Conservation (phyloP, 179 eudicot species). For the Nepenthes alata region DNA sequence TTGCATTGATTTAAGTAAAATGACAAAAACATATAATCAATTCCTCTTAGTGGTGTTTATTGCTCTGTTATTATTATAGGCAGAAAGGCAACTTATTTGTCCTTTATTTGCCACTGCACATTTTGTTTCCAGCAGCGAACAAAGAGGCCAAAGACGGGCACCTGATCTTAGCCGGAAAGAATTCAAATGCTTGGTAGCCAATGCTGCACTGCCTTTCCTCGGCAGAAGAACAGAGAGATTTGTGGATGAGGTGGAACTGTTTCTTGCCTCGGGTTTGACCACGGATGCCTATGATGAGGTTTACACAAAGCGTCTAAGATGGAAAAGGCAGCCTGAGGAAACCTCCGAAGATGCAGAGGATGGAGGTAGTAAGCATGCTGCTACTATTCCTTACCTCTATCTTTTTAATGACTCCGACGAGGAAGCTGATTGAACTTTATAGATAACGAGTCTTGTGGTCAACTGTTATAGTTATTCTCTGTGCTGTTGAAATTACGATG, state of each 20-base stretch:
- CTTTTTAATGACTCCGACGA: constrained; percentile 51
- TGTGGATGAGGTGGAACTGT: constrained; percentile 55
- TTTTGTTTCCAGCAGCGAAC: constrained; percentile 29
- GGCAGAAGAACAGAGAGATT: constrained; percentile 60
- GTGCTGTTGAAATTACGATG: no score
- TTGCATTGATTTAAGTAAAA: no score
- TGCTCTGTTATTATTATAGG: no score
- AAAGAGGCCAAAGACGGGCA: constrained; percentile 13
- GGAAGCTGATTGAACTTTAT: constrained; percentile 5
- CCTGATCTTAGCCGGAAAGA: constrained; percentile 37
- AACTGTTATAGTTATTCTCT: no score
- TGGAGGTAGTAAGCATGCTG: constrained; percentile 15
- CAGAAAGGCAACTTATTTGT: background rate
- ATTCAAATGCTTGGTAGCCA: constrained; percentile 35
- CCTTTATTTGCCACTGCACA: background rate
- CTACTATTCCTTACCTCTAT: constrained; percentile 26
- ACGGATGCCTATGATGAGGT: constrained; percentile 67
- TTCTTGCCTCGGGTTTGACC: constrained; percentile 66
- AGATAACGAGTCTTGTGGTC: no score
- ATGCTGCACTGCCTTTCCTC: constrained; percentile 66
- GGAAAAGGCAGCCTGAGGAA: constrained; percentile 28
- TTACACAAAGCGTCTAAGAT: constrained; percentile 39
- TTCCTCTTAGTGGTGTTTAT: no score
- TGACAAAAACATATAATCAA: no score
- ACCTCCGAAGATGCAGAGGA: constrained; percentile 19